Conservation (phyloP, 2,329 filamentous ascomycete species). For the Trichoderma sp. region DNA sequence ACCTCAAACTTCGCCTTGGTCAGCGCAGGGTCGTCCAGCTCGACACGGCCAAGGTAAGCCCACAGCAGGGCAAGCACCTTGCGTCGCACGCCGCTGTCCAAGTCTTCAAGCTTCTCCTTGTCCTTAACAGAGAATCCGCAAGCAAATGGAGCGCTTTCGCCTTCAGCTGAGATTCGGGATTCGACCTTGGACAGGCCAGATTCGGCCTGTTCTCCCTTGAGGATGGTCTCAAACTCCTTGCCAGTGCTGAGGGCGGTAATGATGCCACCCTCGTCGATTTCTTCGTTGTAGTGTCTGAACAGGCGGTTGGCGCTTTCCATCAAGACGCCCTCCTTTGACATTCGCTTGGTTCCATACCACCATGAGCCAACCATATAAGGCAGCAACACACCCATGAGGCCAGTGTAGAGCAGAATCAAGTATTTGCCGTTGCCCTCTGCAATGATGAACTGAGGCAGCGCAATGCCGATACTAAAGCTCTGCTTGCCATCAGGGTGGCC, state of each 20-base stretch:
- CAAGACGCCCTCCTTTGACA: constrained; percentile 89
- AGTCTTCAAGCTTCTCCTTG: constrained; percentile 68
- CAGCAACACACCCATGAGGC: constrained; percentile 81
- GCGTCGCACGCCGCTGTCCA: constrained; percentile 75
- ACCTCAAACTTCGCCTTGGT: constrained; percentile 87
- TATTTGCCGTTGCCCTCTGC: constrained; percentile 95
- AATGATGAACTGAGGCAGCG: constrained; percentile 87
- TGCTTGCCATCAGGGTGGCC: constrained; percentile 98
- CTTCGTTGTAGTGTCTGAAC: constrained; percentile 88
- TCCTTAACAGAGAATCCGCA: constrained; percentile 68
- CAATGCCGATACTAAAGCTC: constrained; percentile 96
- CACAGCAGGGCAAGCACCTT: constrained; percentile 89
- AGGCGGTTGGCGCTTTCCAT: constrained; percentile 92
- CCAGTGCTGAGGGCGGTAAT: constrained; percentile 79
- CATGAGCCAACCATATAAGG: constrained; percentile 93
- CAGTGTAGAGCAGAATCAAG: constrained; percentile 83
- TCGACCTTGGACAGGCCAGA: constrained; percentile 79
- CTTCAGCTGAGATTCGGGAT: constrained; percentile 67
- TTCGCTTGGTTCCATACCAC: constrained; percentile 96
- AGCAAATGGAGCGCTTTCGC: constrained; percentile 49
- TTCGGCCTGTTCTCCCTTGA: constrained; percentile 77
- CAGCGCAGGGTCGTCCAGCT: constrained; percentile 73
- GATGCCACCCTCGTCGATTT: constrained; percentile 75
- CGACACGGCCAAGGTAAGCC: constrained; percentile 88
- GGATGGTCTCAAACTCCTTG: constrained; percentile 74